Evolutionary conservation across 2,329 filamentous ascomycete species (phyloP), one percentile per base, ranked within the genome.

Genomic region (Zymoseptoria brevis): DNA sequence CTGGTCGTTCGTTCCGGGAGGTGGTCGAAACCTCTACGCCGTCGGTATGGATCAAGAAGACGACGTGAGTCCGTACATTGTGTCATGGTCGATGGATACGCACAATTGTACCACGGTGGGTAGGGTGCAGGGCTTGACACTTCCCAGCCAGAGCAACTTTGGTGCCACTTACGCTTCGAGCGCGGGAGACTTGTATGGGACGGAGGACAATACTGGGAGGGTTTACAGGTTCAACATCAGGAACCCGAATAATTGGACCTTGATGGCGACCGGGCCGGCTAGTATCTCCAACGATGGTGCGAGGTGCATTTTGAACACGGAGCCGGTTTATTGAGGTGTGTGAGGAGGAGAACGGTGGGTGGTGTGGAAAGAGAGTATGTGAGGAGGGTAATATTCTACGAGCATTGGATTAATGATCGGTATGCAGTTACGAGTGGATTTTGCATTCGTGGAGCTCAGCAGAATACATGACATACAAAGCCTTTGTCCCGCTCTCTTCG

Each of bases 301-400:
- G 19, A 56, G 58, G 45, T 60, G 58, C 54, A 54, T 60, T 50
- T 50, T 56, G 30, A 53, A 56, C 16, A 60, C 54, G 21, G 57
- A 57, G 56, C 16, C 54, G 41, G 30, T 56, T 13, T 45, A 45
- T n/a, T 45, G 35, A 45, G 35, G 35, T n/a, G 35, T n/a, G 35
- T 45, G 35, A 45, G 35, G 35, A 7, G 35, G 16, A n/a, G 11
- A 4, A 24, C 22, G 35, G 4, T 13, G 35, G 35, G 6, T 45
- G 35, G 13, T 16, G 5, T 45, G 11, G 35, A 45, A 45, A 16
- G 13, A n/a, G 13, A 45, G 16, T 45, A 11, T 13, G 13, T 6
- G 13, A n/a, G 35, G 35, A n/a, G 13, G 35, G 16, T 45, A 45
- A 45, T 45, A 45, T 45, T 16, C 35, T 45, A 16, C 35, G 16